Base-by-base conservation (phyloP, 1,284 basidiomycete genomes). In the Fomitopsis pinicola region DNA sequence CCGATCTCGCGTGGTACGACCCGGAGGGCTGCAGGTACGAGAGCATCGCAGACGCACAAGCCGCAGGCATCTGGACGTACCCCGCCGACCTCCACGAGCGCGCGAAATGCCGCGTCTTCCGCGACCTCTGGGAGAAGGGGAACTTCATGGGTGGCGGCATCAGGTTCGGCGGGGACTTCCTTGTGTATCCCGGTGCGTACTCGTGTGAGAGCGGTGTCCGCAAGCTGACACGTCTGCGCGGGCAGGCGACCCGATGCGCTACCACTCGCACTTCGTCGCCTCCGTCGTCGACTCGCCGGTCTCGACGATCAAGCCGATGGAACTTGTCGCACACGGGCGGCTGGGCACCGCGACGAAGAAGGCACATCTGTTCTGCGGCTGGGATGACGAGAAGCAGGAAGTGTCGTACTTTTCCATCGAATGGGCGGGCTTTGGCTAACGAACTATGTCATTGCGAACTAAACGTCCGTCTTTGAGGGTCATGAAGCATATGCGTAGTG, bases 341-440 rank as follows among this genome's bases (percentile, higher is more conserved):
- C 77, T 99, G 45, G 97, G 97, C 0, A 99, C 97, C 0, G 97
- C 94, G 0, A 98, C 97, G 3, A 99, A 98, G 74, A 99, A 99
- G 77, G 88, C 95, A 0, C 96, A 98, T 72, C 75, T 99, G 35
- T 73, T 99, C 6, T 97, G 95, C 69, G 86, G 88, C 45, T 97
- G 91, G 89, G 86, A 96, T 70, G 86, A 92, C 56, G 81, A 82
- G 48, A 84, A 79, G 68, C 80, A 84, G 46, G 74, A 81, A 66
- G 90, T 89, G 1, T 85, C 87, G 7, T 94, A 90, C 77, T 85
- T 91, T 62, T 92, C 90, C 61, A 83, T 97, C 63, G 94, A 96
- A 74, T 97, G 94, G 94, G 92, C 93, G 42, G 92, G 92, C 35
- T 97, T 95, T 71, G 94, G 94, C 67, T 95, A 70, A 79, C 36